Percentiles rank a stretch among this genome's conserved stretches.
Conservation (phyloP, 306 rosid species). For the Prunus kanzakura region DNA sequence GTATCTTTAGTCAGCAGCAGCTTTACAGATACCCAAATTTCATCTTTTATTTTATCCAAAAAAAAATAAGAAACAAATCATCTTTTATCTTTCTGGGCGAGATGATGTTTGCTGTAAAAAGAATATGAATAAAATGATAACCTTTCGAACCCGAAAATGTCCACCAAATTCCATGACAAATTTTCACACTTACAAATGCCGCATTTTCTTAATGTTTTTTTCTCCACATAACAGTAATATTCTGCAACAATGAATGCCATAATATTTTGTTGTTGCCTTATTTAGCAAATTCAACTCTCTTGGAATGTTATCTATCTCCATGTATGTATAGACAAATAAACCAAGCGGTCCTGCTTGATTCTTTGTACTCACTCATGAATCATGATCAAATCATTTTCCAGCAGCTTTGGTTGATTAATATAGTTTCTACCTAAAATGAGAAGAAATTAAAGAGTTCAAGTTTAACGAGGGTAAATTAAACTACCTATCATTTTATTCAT, state of each 20-base stretch:
- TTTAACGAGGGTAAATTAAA: too few relatives aligned
- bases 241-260: too few relatives aligned
- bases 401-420: background rate
- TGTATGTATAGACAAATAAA: background rate
- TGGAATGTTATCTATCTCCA: background rate
- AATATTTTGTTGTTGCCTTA: background rate
- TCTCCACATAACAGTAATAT: too few relatives aligned
- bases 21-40: background rate
- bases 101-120: background rate
- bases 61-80: background rate
- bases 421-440: too few relatives aligned
- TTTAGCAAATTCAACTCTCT: background rate
- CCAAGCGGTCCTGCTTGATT: background rate
- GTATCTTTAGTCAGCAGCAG: background rate
- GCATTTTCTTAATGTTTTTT: too few relatives aligned
- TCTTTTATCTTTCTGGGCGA: background rate
- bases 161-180: background rate
- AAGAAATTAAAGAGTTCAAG: too few relatives aligned
- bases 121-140: background rate
- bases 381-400: background rate
- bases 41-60: background rate
- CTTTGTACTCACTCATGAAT: background rate
- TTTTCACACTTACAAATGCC: too few relatives aligned
- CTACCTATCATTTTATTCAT: background rate
- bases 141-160: background rate